phyloP scores from a whole-genome alignment of 305 asterid species.

The Striga hermonthica region DNA sequence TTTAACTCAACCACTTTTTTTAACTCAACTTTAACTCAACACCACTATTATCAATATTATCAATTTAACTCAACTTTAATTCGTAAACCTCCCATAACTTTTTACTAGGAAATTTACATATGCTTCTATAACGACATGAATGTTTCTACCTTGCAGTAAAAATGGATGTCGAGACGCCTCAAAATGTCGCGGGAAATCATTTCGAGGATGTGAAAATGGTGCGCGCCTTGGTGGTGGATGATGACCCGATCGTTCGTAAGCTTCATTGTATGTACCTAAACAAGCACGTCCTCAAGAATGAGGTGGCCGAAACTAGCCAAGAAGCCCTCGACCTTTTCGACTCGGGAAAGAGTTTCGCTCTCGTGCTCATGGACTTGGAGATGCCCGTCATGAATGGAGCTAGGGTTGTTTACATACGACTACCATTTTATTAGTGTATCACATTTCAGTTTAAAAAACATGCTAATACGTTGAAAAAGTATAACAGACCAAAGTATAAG shows the following conservation, averaged over 20 bases:
- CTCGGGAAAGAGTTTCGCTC: conserved; percentile 40
- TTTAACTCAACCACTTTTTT: too few species aligned
- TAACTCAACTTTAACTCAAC: too few species aligned
- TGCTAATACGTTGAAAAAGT: too few species aligned
- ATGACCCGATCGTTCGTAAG: conserved; percentile 33
- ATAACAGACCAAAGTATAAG: too few species aligned
- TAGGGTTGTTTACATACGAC: conserved; percentile 22
- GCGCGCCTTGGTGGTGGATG: conserved; percentile 51
- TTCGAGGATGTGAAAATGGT: conserved; percentile 26
- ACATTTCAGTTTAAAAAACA: too few species aligned
- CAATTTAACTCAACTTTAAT: too few species aligned
- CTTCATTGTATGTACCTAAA: conserved; percentile 34
- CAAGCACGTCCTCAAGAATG: conserved; percentile 34
- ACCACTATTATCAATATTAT: too few species aligned
- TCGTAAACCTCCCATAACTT: too few species aligned
- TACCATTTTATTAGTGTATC: conserved; percentile 12
- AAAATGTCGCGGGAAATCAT: not conserved
- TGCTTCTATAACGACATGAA: not conserved
- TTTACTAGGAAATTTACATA: too few species aligned
- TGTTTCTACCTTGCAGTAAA: conserved; percentile 9
- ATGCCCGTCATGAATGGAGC: conserved; percentile 61
- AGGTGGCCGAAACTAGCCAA: conserved; percentile 40
- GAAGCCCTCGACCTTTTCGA: conserved; percentile 44
- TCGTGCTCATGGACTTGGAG: conserved; percentile 54
- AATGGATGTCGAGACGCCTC: conserved; percentile 21